Conservation (phyloP, 177 flowering plant species). For the Vitis hybrid region DNA sequence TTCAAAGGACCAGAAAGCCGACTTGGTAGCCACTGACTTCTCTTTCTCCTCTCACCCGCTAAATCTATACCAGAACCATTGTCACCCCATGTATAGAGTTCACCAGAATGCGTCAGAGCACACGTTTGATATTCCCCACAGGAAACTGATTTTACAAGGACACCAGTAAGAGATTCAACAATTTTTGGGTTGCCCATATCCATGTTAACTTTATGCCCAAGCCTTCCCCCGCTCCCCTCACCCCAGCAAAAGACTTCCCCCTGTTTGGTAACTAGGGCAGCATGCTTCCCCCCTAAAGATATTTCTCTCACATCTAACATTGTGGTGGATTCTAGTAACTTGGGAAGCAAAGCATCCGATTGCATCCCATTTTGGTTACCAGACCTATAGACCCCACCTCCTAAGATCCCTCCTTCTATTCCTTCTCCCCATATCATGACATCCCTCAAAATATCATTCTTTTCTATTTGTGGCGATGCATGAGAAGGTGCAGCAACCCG, state of each 20-base stretch:
- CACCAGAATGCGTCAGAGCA: slow-evolving; percentile 57
- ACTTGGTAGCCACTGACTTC: slow-evolving; percentile 45
- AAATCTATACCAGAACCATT: slow-evolving; percentile 23
- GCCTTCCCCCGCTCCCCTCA: slow-evolving; percentile 53
- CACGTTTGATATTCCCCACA: slow-evolving; percentile 70
- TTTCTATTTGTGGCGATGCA: slow-evolving; percentile 20
- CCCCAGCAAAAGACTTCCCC: slow-evolving; percentile 83
- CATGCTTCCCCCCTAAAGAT: slow-evolving; percentile 60
- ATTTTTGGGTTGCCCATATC: slow-evolving; percentile 51
- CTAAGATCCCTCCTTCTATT: slow-evolving; percentile 37
- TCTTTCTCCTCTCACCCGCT: slow-evolving; percentile 19
- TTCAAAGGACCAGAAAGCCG: slow-evolving; percentile 42
- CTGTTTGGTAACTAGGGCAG: slow-evolving; percentile 57
- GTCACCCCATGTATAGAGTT: slow-evolving; percentile 66
- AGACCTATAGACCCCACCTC: slow-evolving; percentile 28
- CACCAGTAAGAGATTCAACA: slow-evolving; percentile 49
- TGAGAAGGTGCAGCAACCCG: slow-evolving; percentile 18
- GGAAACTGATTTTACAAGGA: slow-evolving; percentile 37
- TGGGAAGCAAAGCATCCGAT: slow-evolving; percentile 53
- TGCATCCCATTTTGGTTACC: slow-evolving; percentile 9
- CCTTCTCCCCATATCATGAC: slow-evolving; percentile 76
- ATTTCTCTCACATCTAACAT: slow-evolving; percentile 47
- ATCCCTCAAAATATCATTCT: slow-evolving; percentile 43
- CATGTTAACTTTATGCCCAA: slow-evolving; percentile 56
- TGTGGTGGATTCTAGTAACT: slow-evolving; percentile 48